phyloP scores from a whole-genome alignment of 176 grass and related monocot species.

The Otatea glauca region DNA sequence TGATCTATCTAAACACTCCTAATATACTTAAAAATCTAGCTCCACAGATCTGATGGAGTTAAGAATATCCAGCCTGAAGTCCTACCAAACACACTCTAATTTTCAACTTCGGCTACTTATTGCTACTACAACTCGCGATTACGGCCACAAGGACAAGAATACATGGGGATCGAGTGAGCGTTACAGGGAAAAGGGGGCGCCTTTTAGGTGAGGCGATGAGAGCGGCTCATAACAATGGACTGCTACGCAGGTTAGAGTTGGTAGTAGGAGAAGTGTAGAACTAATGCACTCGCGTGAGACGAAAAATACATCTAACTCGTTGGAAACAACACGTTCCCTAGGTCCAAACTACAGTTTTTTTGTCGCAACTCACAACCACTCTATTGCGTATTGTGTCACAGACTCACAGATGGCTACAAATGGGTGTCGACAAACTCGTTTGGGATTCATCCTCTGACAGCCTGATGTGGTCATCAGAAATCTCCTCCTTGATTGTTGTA shows the following conservation, averaged over 20 bases:
- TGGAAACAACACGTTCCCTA: neutral
- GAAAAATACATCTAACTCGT: neutral
- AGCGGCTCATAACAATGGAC: constrained; percentile 18
- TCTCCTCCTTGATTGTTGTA: neutral
- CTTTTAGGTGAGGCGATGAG: constrained; percentile 34
- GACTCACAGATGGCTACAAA: neutral
- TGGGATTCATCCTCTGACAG: too few relatives aligned
- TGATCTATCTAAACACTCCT: too few relatives aligned
- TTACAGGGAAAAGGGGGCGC: neutral
- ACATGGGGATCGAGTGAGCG: neutral
- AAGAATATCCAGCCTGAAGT: too few relatives aligned
- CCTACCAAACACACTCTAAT: too few relatives aligned
- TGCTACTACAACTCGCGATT: too few relatives aligned
- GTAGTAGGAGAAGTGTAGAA: neutral
- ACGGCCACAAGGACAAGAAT: neutral
- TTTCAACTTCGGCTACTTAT: too few relatives aligned
- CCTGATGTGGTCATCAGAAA: neutral
- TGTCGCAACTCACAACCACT: neutral
- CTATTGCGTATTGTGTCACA: neutral
- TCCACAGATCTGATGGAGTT: too few relatives aligned
- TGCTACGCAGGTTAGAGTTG: neutral
- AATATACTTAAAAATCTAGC: too few relatives aligned
- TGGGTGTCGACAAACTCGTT: neutral
- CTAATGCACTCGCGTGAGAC: neutral
- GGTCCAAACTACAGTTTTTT: neutral